Evolutionary conservation across 176 grass and related monocot genomes (phyloP), one percentile per base, ranked within the genome.

Genomic region (Hordeum marinum): DNA sequence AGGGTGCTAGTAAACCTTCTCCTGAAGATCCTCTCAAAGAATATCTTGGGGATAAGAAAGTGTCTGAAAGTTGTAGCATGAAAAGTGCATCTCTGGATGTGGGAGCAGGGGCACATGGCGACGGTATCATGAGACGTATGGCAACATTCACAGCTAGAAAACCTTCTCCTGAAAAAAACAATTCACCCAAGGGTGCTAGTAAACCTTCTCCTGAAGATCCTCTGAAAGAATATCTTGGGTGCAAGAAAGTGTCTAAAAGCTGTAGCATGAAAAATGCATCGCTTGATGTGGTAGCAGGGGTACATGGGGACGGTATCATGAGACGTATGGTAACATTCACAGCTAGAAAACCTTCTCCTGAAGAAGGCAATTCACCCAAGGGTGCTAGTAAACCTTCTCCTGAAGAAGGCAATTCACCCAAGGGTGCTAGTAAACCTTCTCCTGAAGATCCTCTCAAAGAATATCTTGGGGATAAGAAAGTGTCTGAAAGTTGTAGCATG

Each of bases 41-140:
- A 68, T 37, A 60, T 46, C 6, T 11, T 48, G 20, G 6, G 34
- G 58, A 7, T 15, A 72, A 66, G n/a, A 71, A 18, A 58, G 62
- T 42, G 9, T 46, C n/a, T 71, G 57, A 78, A 79, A 61, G 39
- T 67, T 61, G 24, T 68, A 74, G 31, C 75, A 84, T 79, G 57
- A 42, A 32, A 69, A 73, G 0, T 13, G 6, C 37, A 60, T 37
- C 20, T 37, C 71, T 60, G 14, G 26, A 31, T 72, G 65, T 23
- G 26, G 29, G 25, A 74, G 35, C 67, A 75, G 20, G 17, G 31
- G 35, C 42, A 18, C 63, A 58, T 21, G 36, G 25, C 6, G 8
- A 72, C 6, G 58, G 65, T 78, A 63, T 36, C 46, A 23, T 27
- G 20, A 62, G 39, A 77, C 39, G 63, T 48, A 85, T 76, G 70